These are phyloP conservation scores for Microsporum ferrugineum DNA, from an alignment of 2,329 filamentous ascomycete genomes.

Conservation along the genomic window DNA sequence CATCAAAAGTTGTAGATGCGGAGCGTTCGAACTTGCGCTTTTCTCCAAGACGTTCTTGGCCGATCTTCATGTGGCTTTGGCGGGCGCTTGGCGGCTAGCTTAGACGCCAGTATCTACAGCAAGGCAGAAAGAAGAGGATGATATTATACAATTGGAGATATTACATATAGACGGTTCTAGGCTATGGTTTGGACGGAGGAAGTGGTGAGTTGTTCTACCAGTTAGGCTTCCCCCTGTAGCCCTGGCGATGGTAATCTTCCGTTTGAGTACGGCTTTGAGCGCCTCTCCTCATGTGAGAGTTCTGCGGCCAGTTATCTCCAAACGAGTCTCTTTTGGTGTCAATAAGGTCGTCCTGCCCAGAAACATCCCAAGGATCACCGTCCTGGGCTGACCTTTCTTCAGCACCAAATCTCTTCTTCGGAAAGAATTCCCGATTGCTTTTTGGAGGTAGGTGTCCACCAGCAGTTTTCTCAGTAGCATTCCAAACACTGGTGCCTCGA, in stretches of 20 bases:
- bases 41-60: not conserved
- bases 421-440: not conserved
- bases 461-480: not conserved
- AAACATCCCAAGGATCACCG: not conserved
- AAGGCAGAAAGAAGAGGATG: not conserved
- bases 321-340: not conserved
- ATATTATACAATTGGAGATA: not conserved
- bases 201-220: not conserved
- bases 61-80: slow-evolving; percentile 2
- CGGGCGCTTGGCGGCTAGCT: not conserved
- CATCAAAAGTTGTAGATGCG: not conserved
- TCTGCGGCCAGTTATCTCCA: not conserved
- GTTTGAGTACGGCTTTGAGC: not conserved
- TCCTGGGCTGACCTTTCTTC: not conserved
- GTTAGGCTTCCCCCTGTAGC: not conserved
- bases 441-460: not conserved
- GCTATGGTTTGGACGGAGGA: not conserved
- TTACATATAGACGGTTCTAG: not conserved
- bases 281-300: not conserved
- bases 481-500: not conserved
- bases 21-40: not conserved
- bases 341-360: not conserved
- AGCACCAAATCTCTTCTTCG: not conserved
- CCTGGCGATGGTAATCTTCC: not conserved
- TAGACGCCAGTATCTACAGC: not conserved